Evolutionary conservation across 148 eudicot species (phyloP), one percentile per base, ranked within the genome.

Genomic region (Persicaria tinctoria): DNA sequence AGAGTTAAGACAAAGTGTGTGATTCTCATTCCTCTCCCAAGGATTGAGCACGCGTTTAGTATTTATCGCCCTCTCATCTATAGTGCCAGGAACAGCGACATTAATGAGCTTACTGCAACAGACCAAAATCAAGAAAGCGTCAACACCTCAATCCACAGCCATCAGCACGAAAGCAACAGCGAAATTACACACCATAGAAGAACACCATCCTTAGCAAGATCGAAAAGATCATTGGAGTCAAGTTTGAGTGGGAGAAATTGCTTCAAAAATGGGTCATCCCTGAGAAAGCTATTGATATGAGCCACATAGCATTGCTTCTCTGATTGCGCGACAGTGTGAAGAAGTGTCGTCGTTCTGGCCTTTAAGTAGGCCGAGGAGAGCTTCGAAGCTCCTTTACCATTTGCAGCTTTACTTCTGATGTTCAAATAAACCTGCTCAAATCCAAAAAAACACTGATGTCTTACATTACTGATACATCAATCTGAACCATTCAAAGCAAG

Each of bases 201-300:
- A 85, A 94, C 97, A 73, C 98, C 98, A 76, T 90, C 98, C 82
- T 87, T 94, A 8, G 90, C 96, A 75, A 94, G 91, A 73, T 94
- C 89, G 79, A 94, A 94, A 50, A 94, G 77, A 73, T 85, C 89
- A 76, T 89, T 87, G 18, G 87, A 74, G 44, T 77, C 77, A n/a
- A 90, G 92, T 73, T 91, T 91, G n/a, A 94, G 76, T 48, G 98
- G 98, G 82, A 94, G 93, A 84, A 88, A 91, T 74, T 94, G 97
- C 86, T 87, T 86, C 66, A 94, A 66, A 78, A 94, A 94, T 53
- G 97, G 97, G 74, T 91, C 98, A 79, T 94, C 98, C 70, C 91
- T 85, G 45, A 91, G 97, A 82, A 88, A 89, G 79, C 86, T 91
- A 77, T 94, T 94, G 78, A 94, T 91, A 76, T 91, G 97, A 80